Conservation (phyloP, 306 rosid species). For the Cicer judaicum region DNA sequence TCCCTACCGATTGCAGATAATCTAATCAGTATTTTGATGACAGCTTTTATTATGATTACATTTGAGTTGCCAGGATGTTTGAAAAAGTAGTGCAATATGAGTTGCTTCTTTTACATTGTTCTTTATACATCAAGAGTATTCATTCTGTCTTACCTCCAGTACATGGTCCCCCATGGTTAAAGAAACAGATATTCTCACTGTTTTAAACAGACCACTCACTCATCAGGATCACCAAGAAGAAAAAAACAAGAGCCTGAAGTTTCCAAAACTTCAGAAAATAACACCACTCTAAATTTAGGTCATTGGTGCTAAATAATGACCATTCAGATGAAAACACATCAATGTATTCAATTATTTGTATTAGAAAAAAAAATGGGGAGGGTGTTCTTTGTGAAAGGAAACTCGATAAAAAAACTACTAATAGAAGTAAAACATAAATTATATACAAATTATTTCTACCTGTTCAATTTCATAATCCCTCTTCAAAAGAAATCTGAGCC, state of each 20-base stretch:
- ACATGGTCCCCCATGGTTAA: conserved; percentile 51
- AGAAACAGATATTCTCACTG: conserved; percentile 45
- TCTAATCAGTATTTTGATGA: conserved; percentile 61
- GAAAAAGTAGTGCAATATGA: conserved; percentile 51
- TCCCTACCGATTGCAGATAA: conserved; percentile 71
- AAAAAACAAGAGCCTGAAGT: conserved; percentile 12
- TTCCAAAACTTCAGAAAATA: conserved; percentile 37
- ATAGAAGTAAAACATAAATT: conserved; percentile 38
- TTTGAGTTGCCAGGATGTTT: conserved; percentile 55
- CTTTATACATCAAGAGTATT: conserved; percentile 45
- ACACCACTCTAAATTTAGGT: conserved; percentile 37
- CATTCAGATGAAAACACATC: conserved; percentile 36
- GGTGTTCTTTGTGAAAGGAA: conserved; percentile 36
- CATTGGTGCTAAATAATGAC: conserved; percentile 38
- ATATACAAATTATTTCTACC: conserved; percentile 53
- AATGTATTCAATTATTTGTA: conserved; percentile 42
- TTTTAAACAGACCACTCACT: conserved; percentile 42
- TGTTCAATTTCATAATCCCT: conserved; percentile 47
- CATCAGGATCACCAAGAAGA: conserved; percentile 29
- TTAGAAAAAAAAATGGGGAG: conserved; percentile 22
- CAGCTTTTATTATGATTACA: conserved; percentile 62
- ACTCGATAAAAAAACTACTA: conserved; percentile 34
- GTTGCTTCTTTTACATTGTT: conserved; percentile 57
- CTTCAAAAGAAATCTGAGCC: conserved; percentile 37
- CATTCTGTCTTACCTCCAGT: conserved; percentile 48